These are phyloP conservation scores for Antitrichia curtipendula DNA, from an alignment of 225 moss, liverwort and hornwort genomes.

Conservation along the genomic window DNA sequence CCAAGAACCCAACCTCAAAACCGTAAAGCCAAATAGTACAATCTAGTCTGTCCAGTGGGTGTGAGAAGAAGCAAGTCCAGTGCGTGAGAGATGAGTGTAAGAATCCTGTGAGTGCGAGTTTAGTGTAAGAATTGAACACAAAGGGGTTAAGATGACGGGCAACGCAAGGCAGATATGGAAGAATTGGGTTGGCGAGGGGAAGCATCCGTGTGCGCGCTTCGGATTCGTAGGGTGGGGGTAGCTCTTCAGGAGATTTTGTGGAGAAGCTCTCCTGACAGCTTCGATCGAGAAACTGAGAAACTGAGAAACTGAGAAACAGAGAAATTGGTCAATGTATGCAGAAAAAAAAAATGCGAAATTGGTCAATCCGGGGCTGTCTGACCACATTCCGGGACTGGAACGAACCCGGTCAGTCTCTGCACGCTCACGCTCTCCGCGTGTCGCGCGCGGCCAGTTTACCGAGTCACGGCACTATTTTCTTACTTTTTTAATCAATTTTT, in stretches of 20 bases:
- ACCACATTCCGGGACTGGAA: not conserved
- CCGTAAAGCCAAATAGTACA: not conserved
- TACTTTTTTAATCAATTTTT: not conserved
- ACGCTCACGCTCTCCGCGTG: not conserved
- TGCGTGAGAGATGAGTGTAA: not conserved
- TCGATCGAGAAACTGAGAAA: not conserved
- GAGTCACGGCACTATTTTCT: too few relatives aligned
- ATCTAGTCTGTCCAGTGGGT: not conserved
- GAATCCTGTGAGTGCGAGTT: not conserved
- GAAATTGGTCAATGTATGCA: not conserved
- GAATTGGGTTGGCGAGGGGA: not conserved
- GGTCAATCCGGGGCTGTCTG: not conserved
- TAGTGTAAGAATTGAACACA: not conserved
- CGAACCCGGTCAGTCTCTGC: not conserved
- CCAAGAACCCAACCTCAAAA: not conserved
- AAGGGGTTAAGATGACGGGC: not conserved
- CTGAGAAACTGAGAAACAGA: not conserved
- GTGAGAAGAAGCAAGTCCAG: not conserved
- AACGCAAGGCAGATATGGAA: conserved; percentile 2
- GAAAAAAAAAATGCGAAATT: not conserved
- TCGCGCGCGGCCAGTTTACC: not conserved
- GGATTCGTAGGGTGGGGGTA: not conserved
- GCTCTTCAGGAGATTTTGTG: not conserved
- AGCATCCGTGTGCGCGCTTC: not conserved
- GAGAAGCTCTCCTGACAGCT: not conserved